Base-by-base conservation (phyloP, 352 stramenopile genomes). In the Pythium plurisporium region DNA sequence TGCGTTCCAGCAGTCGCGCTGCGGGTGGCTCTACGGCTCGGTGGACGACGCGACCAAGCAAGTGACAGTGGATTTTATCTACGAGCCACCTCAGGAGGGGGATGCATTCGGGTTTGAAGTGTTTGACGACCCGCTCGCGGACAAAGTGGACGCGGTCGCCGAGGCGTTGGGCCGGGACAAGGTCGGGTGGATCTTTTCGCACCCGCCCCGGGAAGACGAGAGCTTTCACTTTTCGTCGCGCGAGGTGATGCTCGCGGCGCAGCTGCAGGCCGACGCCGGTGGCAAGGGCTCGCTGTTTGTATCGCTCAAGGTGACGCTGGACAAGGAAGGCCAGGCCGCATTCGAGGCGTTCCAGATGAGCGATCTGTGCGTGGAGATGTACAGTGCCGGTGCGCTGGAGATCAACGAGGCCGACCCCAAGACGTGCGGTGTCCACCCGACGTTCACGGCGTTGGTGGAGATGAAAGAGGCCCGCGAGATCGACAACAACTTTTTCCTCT, bases 401-500 rank as follows among this genome's bases (percentile, higher is more conserved):
- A 79, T 97, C 48, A 85, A 94, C 62, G 79, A 91, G 6, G 72
- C 72, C 22, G 86, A 99, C 73, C 89, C 91, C 5, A 96, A 93
- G 73, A 78, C 79, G 50, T 98, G 91, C 63, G 70, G 80, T n/a
- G 81, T 99, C 6, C 89, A 89, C 62, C 88, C 97, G 59, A 98
- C 96, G 2, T 99, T 99, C 69, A 99, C 96, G 17, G 96, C 95
- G 30, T 91, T 99, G 55, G 94, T 99, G 43, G 96, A 99, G 65
- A 95, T 92, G 50, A 99, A 99, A 69, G 66, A 82, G 11, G 74
- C 89, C 3, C 78, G 66, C 7, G 86, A 90, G 55, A 76, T 99
- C 14, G 94, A 99, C 79, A 98, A 97, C 69, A 98, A 97, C 70
- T 99, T 99, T 67, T 99, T 99, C 66, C 67, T 99, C 22, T 97